Evolutionary conservation across 306 rosid species (phyloP).

Genomic region (Datisca glomerata): DNA sequence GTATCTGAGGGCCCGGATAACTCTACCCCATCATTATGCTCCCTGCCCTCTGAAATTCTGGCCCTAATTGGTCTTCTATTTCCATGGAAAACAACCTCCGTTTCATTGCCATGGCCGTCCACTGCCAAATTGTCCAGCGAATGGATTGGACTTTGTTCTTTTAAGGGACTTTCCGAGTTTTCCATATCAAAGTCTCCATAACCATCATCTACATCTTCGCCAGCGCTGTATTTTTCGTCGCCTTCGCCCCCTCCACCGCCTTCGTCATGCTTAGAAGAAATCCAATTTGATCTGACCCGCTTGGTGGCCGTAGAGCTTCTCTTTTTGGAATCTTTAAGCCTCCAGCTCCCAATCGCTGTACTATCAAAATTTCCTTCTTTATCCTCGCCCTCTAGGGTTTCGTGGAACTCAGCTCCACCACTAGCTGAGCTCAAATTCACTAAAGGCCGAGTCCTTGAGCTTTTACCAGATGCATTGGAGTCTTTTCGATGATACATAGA

Average conservation of each 20-base stretch:
- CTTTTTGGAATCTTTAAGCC: constrained; percentile 63
- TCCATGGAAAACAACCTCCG: constrained; percentile 36
- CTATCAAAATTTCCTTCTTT: constrained; percentile 56
- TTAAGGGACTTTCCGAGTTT: constrained; percentile 63
- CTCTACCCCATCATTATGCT: constrained; percentile 58
- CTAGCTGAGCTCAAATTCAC: constrained; percentile 46
- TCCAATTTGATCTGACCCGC: constrained; percentile 85
- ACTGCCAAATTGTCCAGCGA: constrained; percentile 65
- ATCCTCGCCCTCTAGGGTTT: constrained; percentile 52
- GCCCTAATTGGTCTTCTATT: constrained; percentile 47
- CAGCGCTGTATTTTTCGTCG: constrained; percentile 59
- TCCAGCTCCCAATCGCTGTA: constrained; percentile 86
- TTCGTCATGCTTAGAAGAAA: constrained; percentile 50
- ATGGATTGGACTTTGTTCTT: constrained; percentile 56
- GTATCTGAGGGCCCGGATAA: constrained; percentile 75
- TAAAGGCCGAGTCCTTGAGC: constrained; percentile 78
- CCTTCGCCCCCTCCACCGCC: constrained; percentile 38
- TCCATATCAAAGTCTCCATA: constrained; percentile 64
- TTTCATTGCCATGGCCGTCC: constrained; percentile 51
- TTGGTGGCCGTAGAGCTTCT: constrained; percentile 50
- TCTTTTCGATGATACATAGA: constrained; percentile 28
- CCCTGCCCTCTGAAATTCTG: constrained; percentile 55
- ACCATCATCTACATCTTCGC: constrained; percentile 60
- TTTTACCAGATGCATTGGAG: constrained; percentile 32
- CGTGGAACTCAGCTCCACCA: constrained; percentile 30